These are phyloP conservation scores for Russula dissimulans DNA, from an alignment of 768 basidiomycete species.

Conservation along the genomic window DNA sequence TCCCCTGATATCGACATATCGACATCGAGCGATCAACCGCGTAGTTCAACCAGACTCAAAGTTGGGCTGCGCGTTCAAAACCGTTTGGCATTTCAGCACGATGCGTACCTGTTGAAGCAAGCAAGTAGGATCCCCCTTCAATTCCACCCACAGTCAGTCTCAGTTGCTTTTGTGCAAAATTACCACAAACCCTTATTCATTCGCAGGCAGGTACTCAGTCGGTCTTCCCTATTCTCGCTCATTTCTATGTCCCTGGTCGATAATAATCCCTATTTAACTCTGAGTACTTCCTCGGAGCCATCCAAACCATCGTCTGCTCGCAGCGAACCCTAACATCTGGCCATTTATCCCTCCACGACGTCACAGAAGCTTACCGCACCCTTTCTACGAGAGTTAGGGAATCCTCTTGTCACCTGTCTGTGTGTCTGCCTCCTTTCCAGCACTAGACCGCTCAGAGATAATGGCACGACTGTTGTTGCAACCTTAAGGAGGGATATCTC, in stretches of 20 bases:
- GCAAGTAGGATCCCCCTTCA: not conserved
- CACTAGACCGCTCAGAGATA: conserved; percentile 3
- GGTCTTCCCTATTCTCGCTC: not conserved
- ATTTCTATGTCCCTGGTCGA: not conserved
- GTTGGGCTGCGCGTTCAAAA: not conserved
- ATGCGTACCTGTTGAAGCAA: not conserved
- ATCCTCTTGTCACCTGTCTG: not conserved
- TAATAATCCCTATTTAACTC: conserved; percentile 1
- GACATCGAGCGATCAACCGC: no score
- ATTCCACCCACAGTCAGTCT: not conserved
- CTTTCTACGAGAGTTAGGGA: conserved; percentile 10
- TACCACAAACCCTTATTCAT: not conserved
- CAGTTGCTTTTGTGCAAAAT: not conserved
- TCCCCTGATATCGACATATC: no score
- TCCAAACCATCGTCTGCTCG: conserved; percentile 14
- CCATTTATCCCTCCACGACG: conserved; percentile 7
- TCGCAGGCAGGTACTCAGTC: not conserved
- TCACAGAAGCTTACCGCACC: conserved; percentile 10
- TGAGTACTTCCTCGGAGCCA: conserved; percentile 4
- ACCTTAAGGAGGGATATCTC: conserved; percentile 10
- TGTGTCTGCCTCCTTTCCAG: not conserved
- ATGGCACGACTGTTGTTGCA: not conserved
- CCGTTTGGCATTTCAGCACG: not conserved
- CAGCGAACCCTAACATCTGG: not conserved
- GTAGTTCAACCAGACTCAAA: not conserved